These are phyloP conservation scores for Stephania japonica DNA, from an alignment of 164 flowering plant genomes.

Conservation along the genomic window DNA sequence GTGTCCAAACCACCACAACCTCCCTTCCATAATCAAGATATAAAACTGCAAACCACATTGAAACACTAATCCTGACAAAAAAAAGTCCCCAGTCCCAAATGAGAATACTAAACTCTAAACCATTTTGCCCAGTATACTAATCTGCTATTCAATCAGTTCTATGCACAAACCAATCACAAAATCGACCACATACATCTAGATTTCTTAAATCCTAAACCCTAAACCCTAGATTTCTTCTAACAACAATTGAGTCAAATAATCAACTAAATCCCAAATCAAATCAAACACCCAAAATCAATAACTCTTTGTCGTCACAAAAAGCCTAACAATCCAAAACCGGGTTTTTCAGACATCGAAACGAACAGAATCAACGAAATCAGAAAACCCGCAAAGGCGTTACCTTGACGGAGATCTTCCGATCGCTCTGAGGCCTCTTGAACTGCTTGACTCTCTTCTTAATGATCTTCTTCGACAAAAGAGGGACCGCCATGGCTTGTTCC, in stretches of 20 bases:
- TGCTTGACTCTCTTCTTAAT: conserved; percentile 52
- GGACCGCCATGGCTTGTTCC: conserved; percentile 40
- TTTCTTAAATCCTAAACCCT: no score
- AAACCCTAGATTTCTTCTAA: no score
- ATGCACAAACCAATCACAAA: background rate
- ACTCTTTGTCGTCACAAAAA: background rate
- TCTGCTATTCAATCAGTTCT: background rate
- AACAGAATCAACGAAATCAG: background rate
- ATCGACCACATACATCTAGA: no score
- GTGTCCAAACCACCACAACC: no score
- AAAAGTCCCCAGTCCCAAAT: no score
- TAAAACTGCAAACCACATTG: background rate
- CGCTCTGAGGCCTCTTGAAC: conserved; percentile 55
- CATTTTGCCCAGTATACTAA: background rate
- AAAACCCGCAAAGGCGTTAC: conserved; percentile 12
- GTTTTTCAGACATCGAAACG: background rate
- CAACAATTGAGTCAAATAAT: no score
- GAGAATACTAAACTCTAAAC: no score
- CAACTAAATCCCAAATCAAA: background rate
- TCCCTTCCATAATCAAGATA: background rate
- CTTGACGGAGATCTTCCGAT: conserved; percentile 43
- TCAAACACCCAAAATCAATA: background rate
- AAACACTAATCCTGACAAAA: background rate
- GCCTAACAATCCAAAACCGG: background rate
- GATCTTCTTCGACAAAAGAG: conserved; percentile 45